Base-by-base conservation (phyloP, 2,329 filamentous ascomycete genomes). In the Neurospora crassa region DNA sequence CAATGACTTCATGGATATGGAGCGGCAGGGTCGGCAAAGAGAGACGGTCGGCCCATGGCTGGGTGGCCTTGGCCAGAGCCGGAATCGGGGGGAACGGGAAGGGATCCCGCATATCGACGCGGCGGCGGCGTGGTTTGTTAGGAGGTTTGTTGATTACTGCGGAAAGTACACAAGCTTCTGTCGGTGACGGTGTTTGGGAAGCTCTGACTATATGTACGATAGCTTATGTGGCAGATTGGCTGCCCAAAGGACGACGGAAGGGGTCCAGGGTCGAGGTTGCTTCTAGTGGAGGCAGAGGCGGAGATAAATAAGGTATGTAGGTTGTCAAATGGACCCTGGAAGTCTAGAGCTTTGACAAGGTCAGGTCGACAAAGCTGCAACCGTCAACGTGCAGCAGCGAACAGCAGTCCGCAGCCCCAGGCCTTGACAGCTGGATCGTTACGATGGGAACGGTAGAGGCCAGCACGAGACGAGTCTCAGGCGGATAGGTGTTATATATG, bases 1-100 rank as follows among this genome's bases (percentile, higher is more conserved):
- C 81, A 71, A 92, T 73, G 68, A 95, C 86, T 81, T 96, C 92
- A 83, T 96, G 92, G 76, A 92, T 84, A 81, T 96, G 93, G 68
- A 91, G 82, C 18, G 92, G 90, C 24, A 96, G 86, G 6, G 90
- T 90, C 10, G 87, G 83, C 67, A 95, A 83, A 69, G 82, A 80
- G 72, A 91, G 82, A 72, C 82, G 83, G 75, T 91, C 86, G 73
- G 91, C 89, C 78, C 89, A 84, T 18, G 91, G 91, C 79, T 90
- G 84, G 69, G 90, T 81, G 71, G 88, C 85, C 71, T 82, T 79
- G 76, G 82, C 83, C 70, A 89, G 82, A 78, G 85, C 86, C 69
- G 90, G 89, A 45, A 87, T 81, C 24, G 89, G 86, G 71, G 86
- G 81, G 74, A 92, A 83, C 70, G 89, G 88, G 78, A 93, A 93